Evolutionary conservation across 306 rosid genomes (phyloP).

Genomic region (Clitoria ternatea): DNA sequence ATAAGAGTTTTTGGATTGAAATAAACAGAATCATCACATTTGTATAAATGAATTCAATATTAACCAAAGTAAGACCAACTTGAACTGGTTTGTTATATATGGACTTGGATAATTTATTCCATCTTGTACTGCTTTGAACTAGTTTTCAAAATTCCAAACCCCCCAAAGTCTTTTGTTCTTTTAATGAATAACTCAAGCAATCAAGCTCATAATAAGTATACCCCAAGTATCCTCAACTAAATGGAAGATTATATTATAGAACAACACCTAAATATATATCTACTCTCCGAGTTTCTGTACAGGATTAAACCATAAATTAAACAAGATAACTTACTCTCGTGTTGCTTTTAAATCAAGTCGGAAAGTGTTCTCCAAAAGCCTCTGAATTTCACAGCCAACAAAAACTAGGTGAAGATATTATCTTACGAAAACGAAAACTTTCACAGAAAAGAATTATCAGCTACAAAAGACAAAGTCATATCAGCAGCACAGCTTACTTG

Average conservation of each 20-base stretch:
- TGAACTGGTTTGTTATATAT: not conserved
- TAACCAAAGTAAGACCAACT: not conserved
- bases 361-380: slow-evolving; percentile 94
- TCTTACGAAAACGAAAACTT: slow-evolving; percentile 6
- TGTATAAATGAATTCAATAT: not conserved
- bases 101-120: not conserved
- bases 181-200: not conserved
- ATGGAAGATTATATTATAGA: not conserved
- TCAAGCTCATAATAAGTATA: not conserved
- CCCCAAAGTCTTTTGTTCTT: not conserved
- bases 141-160: not conserved
- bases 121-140: not conserved
- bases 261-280: not conserved
- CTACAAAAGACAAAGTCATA: not conserved
- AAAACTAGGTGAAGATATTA: slow-evolving; percentile 3
- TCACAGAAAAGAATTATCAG: not conserved
- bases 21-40: not conserved
- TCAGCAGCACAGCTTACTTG: slow-evolving; percentile 53
- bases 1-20: not conserved
- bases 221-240: not conserved
- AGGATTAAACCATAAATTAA: slow-evolving; percentile 18
- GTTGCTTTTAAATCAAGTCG: slow-evolving; percentile 69
- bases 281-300: not conserved
- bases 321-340: slow-evolving; percentile 63
- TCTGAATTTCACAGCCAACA: slow-evolving; percentile 46